These are phyloP conservation scores for Sisymbrium irio DNA, from an alignment of 345 rosid genomes.

Conservation along the genomic window DNA sequence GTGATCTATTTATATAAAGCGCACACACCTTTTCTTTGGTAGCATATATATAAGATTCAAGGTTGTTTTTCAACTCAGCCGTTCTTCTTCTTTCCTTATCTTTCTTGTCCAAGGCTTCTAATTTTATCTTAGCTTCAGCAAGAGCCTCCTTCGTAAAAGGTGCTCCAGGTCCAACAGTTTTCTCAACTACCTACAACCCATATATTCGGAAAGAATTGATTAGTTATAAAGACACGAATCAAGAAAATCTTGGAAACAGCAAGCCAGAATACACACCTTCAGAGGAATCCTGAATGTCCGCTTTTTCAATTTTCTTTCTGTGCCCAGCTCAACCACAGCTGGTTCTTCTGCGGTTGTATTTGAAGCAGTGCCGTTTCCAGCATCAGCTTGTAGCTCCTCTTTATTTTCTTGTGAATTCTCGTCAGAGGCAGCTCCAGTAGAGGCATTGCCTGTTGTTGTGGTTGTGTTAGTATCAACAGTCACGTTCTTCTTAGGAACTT, in stretches of 20 bases:
- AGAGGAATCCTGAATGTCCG: slow-evolving; percentile 78
- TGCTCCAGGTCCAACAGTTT: slow-evolving; percentile 76
- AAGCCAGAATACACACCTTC: slow-evolving; percentile 52
- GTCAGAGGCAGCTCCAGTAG: slow-evolving; percentile 49
- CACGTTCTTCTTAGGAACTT: slow-evolving; percentile 77
- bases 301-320: slow-evolving; percentile 80
- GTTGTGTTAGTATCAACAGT: slow-evolving; percentile 65
- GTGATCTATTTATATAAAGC: neutral
- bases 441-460: slow-evolving; percentile 47
- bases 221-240: neutral
- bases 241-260: slow-evolving; percentile 6
- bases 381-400: slow-evolving; percentile 49
- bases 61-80: slow-evolving; percentile 86
- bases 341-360: slow-evolving; percentile 50
- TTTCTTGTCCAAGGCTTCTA: slow-evolving; percentile 79
- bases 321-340: slow-evolving; percentile 43
- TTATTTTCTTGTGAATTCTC: slow-evolving; percentile 50
- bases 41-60: slow-evolving; percentile 91
- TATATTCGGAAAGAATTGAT: neutral
- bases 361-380: slow-evolving; percentile 37
- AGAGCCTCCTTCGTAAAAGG: slow-evolving; percentile 64
- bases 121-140: slow-evolving; percentile 63
- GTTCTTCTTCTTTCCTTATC: slow-evolving; percentile 92
- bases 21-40: slow-evolving; percentile 84
- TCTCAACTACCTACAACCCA: slow-evolving; percentile 62